Evolutionary conservation across 208 protist genomes (phyloP), one percentile per base, ranked within the genome.

Genomic region (Crithidia thermophila): DNA sequence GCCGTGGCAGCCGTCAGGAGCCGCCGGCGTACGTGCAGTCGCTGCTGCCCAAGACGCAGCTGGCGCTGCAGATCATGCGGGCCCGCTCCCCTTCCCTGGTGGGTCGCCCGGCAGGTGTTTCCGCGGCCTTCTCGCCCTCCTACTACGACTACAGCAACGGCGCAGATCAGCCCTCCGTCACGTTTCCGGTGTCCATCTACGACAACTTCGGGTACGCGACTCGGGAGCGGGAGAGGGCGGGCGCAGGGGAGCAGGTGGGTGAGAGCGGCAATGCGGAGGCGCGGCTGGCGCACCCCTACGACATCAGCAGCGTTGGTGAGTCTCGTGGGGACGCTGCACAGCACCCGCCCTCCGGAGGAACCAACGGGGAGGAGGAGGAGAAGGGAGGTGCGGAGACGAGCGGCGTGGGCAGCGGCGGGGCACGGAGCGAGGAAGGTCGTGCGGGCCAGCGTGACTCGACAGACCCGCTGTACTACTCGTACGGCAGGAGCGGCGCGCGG

Each of bases 51-150:
- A 57, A 53, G 3, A 61, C 67, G 33, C 31, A 65, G 7, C 67
- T 73, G 13, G 67, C 67, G 10, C n/a, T 65, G 47, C 49, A 73
- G 31, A 33, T 60, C 39, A 57, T 73, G 67, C 51, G 40, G 3
- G 31, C 50, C 2, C 34, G 27, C 45, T 55, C 30, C 9, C 31
- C 58, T 3, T 49, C 56, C 4, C n/a, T 28, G 0, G 42, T 8
- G 16, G 18, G 11, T 0, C 6, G 42, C n/a, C 23, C 10, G 8
- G 25, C 56, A 36, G 7, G 3, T 13, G 2, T 28, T 3, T 21
- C 27, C 6, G 7, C 39, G 8, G 27, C 7, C n/a, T 53, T 53
- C 7, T 28, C 13, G 16, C 28, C 8, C 7, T n/a, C 42, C 1
- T n/a, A 11, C 40, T 10, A 20, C 39, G 42, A 39, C 56, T 39